A percentile compares a stretch with the other conserved stretches of the same genome.
These are phyloP conservation scores for Apiospora phragmitis DNA, from an alignment of 2,329 filamentous ascomycete species.

Conservation along the genomic window DNA sequence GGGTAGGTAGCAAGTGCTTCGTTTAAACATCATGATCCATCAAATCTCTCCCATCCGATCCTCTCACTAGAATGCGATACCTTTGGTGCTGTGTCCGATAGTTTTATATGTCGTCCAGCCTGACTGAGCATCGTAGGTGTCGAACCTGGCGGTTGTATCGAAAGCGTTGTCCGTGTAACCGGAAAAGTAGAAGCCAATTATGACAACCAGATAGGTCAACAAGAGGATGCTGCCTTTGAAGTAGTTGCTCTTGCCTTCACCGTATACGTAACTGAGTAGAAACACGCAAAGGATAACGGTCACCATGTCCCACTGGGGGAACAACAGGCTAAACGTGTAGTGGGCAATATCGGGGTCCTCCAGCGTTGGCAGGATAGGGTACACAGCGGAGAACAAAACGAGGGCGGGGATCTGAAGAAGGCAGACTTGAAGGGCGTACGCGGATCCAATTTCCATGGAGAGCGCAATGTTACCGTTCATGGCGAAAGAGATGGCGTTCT, in stretches of 20 bases:
- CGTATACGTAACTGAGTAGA: constrained; percentile 94
- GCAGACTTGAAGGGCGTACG: constrained; percentile 94
- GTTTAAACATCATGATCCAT: neutral
- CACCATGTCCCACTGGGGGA: constrained; percentile 99
- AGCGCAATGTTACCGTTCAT: constrained; percentile 99
- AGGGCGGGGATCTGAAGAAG: constrained; percentile 91
- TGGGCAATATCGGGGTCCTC: constrained; percentile 44
- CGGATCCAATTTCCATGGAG: constrained; percentile 98
- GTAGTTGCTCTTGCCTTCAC: constrained; percentile 99
- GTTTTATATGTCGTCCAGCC: constrained; percentile 54
- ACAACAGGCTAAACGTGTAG: constrained; percentile 83
- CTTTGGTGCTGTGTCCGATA: constrained; percentile 46
- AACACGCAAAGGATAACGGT: constrained; percentile 96
- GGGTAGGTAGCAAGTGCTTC: neutral
- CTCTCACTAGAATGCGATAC: constrained; percentile 33
- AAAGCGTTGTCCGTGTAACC: constrained; percentile 47
- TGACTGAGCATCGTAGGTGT: constrained; percentile 52
- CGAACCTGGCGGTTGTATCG: constrained; percentile 52
- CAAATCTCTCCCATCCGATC: neutral
- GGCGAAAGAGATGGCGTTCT: constrained; percentile 98
- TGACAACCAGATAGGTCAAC: constrained; percentile 87
- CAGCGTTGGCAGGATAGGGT: constrained; percentile 46
- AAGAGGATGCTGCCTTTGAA: constrained; percentile 98
- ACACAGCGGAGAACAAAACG: constrained; percentile 85
- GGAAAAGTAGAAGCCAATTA: constrained; percentile 89